Evolutionary conservation across 73 alveolate genomes (phyloP).

Genomic region (Symbiodinium natans): DNA sequence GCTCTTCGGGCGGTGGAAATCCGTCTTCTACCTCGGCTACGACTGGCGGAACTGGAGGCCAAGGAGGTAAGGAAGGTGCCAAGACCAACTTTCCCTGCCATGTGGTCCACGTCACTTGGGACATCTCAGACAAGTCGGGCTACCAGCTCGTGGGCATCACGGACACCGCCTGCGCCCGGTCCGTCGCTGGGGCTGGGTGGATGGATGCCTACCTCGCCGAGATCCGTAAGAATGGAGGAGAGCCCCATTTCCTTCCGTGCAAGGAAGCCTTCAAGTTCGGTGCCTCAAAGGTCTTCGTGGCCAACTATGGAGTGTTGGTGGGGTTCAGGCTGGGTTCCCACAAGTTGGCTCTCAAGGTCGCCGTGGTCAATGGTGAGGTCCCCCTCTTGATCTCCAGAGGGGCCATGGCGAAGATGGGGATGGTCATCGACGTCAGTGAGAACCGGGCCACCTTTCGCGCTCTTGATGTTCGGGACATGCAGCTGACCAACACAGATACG

Average conservation of each 20-base stretch:
- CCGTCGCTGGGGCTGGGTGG: neutral
- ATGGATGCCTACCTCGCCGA: neutral
- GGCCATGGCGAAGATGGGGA: neutral
- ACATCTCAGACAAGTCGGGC: neutral
- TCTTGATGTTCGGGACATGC: too few species aligned
- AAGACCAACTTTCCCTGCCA: neutral
- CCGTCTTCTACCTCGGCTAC: too few species aligned
- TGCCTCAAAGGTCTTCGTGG: neutral
- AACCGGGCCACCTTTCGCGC: too few species aligned
- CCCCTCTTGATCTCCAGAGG: neutral
- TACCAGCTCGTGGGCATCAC: neutral
- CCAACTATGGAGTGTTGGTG: neutral
- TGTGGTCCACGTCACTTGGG: neutral
- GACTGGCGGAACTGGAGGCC: neutral
- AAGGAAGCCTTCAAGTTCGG: neutral
- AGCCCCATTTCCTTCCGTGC: too few species aligned
- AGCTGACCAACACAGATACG: too few species aligned
- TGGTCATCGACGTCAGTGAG: neutral
- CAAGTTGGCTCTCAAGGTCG: neutral
- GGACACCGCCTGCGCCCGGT: conserved; percentile 21
- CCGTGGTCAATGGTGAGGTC: neutral
- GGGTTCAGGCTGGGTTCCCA: neutral
- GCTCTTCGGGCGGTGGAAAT: neutral
- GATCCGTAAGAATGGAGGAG: neutral
- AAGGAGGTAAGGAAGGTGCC: neutral